phyloP scores from a whole-genome alignment of 805 yeast species.

The Alloascoidea africana region DNA sequence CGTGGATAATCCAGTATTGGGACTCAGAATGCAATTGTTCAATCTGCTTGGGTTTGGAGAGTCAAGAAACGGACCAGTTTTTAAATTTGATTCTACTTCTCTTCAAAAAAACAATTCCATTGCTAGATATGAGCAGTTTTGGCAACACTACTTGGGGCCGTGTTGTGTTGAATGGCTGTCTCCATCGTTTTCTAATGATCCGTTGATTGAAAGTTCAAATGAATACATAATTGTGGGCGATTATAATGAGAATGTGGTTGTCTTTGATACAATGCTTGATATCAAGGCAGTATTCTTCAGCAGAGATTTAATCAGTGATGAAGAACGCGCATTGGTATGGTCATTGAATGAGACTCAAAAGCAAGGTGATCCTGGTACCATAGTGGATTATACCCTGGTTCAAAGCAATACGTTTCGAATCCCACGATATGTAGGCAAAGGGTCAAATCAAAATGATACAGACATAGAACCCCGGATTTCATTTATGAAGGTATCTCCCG shows the following conservation, averaged over 20 bases:
- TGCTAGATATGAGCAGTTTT: not conserved
- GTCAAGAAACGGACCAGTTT: not conserved
- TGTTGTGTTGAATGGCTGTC: not conserved
- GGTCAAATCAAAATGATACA: not conserved
- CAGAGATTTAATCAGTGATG: slow-evolving; percentile 8
- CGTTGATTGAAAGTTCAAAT: too few relatives aligned
- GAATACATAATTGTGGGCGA: slow-evolving; percentile 10
- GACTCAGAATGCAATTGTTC: not conserved
- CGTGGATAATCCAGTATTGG: not conserved
- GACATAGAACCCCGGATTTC: too few relatives aligned
- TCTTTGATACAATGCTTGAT: slow-evolving; percentile 5
- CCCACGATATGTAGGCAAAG: slow-evolving; percentile 5
- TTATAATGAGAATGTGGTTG: slow-evolving; percentile 6
- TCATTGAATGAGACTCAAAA: slow-evolving; percentile 1
- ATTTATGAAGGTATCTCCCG: slow-evolving; percentile 7
- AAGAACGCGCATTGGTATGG: slow-evolving; percentile 8
- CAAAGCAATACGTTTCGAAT: too few relatives aligned
- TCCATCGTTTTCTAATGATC: not conserved
- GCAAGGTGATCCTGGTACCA: too few relatives aligned
- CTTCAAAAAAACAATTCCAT: not conserved
- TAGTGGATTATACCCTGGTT: slow-evolving; percentile 4
- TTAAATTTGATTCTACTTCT: not conserved
- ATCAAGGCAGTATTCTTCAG: slow-evolving; percentile 6
- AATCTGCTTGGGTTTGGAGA: not conserved
- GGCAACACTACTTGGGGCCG: not conserved